Evolutionary conservation across 345 rosid species (phyloP).

Genomic region (Erodium maritimum): DNA sequence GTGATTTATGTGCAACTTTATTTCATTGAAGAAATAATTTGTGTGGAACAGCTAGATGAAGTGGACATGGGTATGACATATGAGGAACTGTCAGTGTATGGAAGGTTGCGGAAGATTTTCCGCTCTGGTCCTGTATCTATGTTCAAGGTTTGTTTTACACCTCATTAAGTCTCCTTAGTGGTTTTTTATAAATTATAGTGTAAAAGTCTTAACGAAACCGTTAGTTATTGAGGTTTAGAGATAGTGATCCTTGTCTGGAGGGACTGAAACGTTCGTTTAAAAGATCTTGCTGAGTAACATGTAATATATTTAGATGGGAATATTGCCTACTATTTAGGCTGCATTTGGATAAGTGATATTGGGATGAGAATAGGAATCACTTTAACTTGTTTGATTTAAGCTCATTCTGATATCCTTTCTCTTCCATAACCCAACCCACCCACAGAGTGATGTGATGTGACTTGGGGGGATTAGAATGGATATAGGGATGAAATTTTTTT

Average conservation of each 20-base stretch:
- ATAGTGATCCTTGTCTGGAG: not conserved
- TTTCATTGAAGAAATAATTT: not conserved
- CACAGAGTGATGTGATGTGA: too few relatives aligned
- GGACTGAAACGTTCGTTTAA: not conserved
- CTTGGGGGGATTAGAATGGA: too few relatives aligned
- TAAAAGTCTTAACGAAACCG: not conserved
- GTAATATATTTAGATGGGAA: too few relatives aligned
- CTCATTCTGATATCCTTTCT: too few relatives aligned
- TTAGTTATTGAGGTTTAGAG: not conserved
- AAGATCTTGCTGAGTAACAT: not conserved
- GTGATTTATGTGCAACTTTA: too few relatives aligned
- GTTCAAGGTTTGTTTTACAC: slow-evolving; percentile 57
- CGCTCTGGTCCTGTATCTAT: slow-evolving; percentile 92
- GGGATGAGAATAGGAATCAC: too few relatives aligned
- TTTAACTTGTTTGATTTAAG: too few relatives aligned
- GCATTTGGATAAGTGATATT: too few relatives aligned
- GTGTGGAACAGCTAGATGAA: slow-evolving; percentile 59
- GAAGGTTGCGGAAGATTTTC: slow-evolving; percentile 65
- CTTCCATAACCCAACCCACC: too few relatives aligned
- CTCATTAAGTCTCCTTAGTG: not conserved
- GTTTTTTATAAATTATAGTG: too few relatives aligned
- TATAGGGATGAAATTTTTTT: too few relatives aligned
- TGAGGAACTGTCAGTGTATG: slow-evolving; percentile 82
- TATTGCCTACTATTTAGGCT: too few relatives aligned
- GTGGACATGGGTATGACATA: slow-evolving; percentile 92